Evolutionary conservation across 768 basidiomycete genomes (phyloP), one percentile per base, ranked within the genome.

Genomic region (Chiua virens): DNA sequence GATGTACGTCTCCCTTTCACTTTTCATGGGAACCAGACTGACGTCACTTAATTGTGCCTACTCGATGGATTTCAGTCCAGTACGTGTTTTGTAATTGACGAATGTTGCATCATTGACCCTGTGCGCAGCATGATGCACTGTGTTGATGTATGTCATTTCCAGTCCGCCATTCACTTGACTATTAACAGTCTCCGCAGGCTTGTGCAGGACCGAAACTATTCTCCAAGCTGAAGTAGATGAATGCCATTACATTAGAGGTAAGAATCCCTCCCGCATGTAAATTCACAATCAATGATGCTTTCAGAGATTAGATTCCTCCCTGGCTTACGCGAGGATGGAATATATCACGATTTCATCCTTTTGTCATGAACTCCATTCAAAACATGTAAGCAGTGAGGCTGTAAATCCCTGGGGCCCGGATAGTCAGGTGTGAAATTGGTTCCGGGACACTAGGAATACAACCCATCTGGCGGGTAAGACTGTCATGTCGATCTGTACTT

Each of bases 81-180:
- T 90, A 68, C 60, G 86, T 80, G 49, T 51, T 49, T 43, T 41
- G 34, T 20, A 39, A 43, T 45, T 2, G 6, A 20, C 8, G 25
- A 3, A 32, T 30, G 25, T 25, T 23, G 13, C 13, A 3, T 42
- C 23, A 58, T 41, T 63, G 47, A 61, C 37, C 23, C 30, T 23
- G 6, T 50, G 28, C 23, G 15, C 61, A 90, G 86, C 73, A 80
- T 92, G 85, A 94, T 94, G 90, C 93, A 94, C 75, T 94, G 91
- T 63, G 88, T 86, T 48, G 90, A 94, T 59, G 90, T 92, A 74
- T 50, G 87, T 76, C 36, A 5, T 35, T 23, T 27, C 6, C 21
- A 28, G 46, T 27, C 21, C n/a, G 10, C 25, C 23, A 3, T 23
- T 18, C 2, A 8, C 8, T n/a, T n/a, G 4, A 10, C 34, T 18